Conservation (phyloP, 495 filamentous ascomycete species). For the Stereocaulon alpinum region DNA sequence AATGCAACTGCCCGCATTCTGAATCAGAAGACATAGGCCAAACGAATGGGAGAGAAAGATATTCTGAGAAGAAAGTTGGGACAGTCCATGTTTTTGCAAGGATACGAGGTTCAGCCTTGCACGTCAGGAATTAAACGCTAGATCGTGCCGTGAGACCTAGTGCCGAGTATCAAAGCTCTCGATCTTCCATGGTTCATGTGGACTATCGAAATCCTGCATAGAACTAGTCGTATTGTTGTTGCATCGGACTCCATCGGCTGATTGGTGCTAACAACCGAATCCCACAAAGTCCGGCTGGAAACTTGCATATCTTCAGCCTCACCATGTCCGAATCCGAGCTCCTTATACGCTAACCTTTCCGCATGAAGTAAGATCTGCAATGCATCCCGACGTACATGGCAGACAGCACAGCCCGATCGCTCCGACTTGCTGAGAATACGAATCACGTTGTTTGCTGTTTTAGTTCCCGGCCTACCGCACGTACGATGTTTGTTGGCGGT, state of each 20-base stretch:
- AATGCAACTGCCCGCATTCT: neutral
- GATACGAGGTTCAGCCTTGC: slow-evolving; percentile 3
- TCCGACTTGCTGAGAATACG: neutral
- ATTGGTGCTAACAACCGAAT: neutral
- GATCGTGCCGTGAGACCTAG: neutral
- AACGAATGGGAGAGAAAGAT: neutral
- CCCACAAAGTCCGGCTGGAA: neutral
- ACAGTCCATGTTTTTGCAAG: neutral
- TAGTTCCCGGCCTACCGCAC: neutral
- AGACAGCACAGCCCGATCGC: neutral
- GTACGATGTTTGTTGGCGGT: neutral
- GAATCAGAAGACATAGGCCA: neutral
- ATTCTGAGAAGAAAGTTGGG: neutral
- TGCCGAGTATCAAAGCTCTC: neutral
- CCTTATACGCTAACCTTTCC: neutral
- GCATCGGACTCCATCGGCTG: neutral
- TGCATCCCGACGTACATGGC: neutral
- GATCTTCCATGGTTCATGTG: neutral
- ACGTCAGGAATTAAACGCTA: neutral
- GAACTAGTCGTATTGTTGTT: neutral
- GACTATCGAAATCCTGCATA: slow-evolving; percentile 4
- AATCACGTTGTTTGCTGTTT: neutral
- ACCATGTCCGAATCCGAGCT: neutral
- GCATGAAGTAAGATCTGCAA: neutral
- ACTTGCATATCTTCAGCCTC: neutral